These are phyloP conservation scores for Beta corolliflora DNA, from an alignment of 179 eudicot genomes.

Conservation along the genomic window DNA sequence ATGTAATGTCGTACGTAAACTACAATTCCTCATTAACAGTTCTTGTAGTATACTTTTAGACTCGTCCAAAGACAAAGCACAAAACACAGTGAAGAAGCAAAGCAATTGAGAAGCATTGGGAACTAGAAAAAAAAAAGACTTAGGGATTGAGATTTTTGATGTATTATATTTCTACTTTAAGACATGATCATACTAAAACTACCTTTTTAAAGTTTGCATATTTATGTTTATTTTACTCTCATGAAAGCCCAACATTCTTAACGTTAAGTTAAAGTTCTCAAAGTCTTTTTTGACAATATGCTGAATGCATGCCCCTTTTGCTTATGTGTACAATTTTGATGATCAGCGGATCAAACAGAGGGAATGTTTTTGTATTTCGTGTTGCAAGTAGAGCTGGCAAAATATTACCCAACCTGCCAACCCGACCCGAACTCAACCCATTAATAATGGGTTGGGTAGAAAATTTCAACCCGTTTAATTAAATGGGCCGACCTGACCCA, in stretches of 20 bases:
- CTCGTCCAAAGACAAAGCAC: conserved; percentile 10
- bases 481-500: too few relatives aligned
- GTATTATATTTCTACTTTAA: conserved; percentile 21
- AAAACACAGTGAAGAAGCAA: conserved; percentile 8
- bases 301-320: not conserved
- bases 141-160: conserved; percentile 15
- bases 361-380: too few relatives aligned
- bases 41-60: not conserved
- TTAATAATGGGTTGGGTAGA: too few relatives aligned
- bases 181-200: conserved; percentile 15
- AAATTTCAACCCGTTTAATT: too few relatives aligned
- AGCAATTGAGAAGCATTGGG: conserved; percentile 3
- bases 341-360: not conserved
- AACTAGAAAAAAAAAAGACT: not conserved
- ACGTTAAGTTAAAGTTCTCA: conserved; percentile 25
- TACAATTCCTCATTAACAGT: too few relatives aligned
- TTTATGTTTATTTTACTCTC: conserved; percentile 1
- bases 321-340: not conserved
- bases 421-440: too few relatives aligned
- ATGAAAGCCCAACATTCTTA: conserved; percentile 26
- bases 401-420: too few relatives aligned
- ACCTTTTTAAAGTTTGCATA: conserved; percentile 19
- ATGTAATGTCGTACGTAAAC: too few relatives aligned
- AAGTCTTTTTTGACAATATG: conserved; percentile 10
- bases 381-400: too few relatives aligned